phyloP scores from a whole-genome alignment of 805 yeast species.

The Suhomyces faveliae region DNA sequence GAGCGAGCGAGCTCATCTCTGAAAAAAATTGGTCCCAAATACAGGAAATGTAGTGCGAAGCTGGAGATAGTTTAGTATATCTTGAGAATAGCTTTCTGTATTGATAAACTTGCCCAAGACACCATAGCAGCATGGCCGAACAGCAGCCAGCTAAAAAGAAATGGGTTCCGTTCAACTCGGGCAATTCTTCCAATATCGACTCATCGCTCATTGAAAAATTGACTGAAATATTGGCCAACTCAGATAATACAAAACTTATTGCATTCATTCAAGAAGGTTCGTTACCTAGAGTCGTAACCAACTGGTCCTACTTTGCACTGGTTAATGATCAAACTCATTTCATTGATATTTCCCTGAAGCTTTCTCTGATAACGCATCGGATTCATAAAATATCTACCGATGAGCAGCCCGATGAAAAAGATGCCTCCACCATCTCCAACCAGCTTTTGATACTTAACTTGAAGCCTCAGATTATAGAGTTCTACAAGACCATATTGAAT shows the following conservation, averaged over 20 bases:
- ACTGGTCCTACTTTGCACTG: constrained; percentile 45
- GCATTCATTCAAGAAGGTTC: constrained; percentile 27
- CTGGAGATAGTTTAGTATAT: background rate
- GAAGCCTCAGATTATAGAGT: constrained; percentile 22
- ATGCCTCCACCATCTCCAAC: background rate
- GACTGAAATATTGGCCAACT: constrained; percentile 9
- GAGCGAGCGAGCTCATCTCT: background rate
- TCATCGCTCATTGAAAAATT: constrained; percentile 13
- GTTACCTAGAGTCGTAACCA: constrained; percentile 32
- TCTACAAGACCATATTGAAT: constrained; percentile 53
- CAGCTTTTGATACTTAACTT: constrained; percentile 14
- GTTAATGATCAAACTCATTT: constrained; percentile 53
- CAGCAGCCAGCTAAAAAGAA: constrained; percentile 1
- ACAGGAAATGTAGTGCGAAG: background rate
- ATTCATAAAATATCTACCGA: constrained; percentile 20
- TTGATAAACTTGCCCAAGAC: background rate
- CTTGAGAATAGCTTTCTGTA: background rate
- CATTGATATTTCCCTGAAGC: constrained; percentile 40
- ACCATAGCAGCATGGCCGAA: background rate
- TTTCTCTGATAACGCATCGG: constrained; percentile 31
- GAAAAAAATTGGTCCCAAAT: background rate
- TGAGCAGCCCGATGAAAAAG: constrained; percentile 10
- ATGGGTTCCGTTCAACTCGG: constrained; percentile 6
- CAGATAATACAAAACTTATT: constrained; percentile 16
- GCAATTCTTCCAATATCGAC: constrained; percentile 13